Evolutionary conservation across 148 eudicot species (phyloP).

Genomic region (Pharnaceum exiguum): DNA sequence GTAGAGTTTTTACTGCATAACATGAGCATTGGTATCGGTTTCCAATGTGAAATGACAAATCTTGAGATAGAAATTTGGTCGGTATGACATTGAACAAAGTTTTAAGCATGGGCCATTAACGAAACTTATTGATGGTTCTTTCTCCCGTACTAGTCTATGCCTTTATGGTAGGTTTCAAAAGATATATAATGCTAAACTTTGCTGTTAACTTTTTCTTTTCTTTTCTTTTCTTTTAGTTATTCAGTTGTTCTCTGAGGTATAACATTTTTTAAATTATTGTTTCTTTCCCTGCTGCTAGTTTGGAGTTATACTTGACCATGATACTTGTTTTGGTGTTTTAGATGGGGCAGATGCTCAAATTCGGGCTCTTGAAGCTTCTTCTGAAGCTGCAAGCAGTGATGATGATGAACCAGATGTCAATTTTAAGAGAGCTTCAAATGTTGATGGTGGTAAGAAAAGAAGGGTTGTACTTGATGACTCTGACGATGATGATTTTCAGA

Average conservation of each 20-base stretch:
- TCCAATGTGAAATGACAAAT: too few relatives aligned
- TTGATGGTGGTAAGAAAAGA: conserved; percentile 77
- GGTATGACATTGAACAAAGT: too few relatives aligned
- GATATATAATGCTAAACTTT: neutral
- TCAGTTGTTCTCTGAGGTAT: neutral
- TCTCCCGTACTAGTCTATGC: too few relatives aligned
- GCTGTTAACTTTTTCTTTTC: neutral
- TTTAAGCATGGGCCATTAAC: too few relatives aligned
- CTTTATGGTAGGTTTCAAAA: too few relatives aligned
- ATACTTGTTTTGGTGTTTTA: conserved; percentile 15
- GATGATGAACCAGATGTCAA: conserved; percentile 59
- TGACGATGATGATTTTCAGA: conserved; percentile 74
- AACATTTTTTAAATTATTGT: neutral
- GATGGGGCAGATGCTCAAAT: conserved; percentile 75
- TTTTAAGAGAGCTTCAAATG: conserved; percentile 68
- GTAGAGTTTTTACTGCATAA: too few relatives aligned
- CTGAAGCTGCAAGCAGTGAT: conserved; percentile 63
- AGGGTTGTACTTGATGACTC: conserved; percentile 78
- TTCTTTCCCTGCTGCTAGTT: too few relatives aligned
- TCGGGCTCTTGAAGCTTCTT: conserved; percentile 45
- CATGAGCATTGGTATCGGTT: too few relatives aligned
- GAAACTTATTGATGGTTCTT: too few relatives aligned
- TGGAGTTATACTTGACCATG: neutral
- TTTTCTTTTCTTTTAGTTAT: too few relatives aligned
- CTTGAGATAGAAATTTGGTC: too few relatives aligned